Conservation (phyloP, 495 filamentous ascomycete genomes). For the Aspergillus sclerotiicarbonarius region DNA sequence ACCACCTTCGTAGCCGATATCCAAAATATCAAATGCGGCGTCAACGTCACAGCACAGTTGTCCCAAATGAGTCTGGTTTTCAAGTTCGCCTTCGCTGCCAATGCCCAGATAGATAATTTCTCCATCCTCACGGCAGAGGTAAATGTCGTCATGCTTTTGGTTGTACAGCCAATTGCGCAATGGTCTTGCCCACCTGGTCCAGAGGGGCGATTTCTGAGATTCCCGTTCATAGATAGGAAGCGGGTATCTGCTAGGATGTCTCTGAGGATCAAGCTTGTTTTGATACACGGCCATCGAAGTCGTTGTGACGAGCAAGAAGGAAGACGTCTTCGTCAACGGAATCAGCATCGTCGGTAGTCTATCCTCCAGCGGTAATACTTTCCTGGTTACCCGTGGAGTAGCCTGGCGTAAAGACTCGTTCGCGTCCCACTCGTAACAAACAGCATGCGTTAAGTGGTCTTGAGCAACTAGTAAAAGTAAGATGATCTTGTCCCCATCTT, state of each 20-base stretch:
- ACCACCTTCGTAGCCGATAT: constrained; percentile 52
- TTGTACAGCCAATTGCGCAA: constrained; percentile 58
- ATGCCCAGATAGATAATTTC: constrained; percentile 66
- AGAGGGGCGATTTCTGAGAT: constrained; percentile 35
- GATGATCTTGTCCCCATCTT: constrained; percentile 64
- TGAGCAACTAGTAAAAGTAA: constrained; percentile 69
- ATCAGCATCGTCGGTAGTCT: constrained; percentile 65
- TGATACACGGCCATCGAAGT: constrained; percentile 59
- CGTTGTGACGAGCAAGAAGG: constrained; percentile 63
- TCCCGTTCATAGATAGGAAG: constrained; percentile 30
- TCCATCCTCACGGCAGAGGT: constrained; percentile 78
- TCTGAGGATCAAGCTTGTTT: constrained; percentile 42
- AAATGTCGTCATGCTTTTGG: constrained; percentile 65
- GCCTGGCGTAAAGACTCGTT: constrained; percentile 31
- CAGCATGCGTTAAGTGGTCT: constrained; percentile 57
- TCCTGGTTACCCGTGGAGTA: constrained; percentile 43
- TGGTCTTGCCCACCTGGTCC: constrained; percentile 70
- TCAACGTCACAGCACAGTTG: constrained; percentile 46
- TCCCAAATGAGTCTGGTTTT: constrained; percentile 36
- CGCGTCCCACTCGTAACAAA: constrained; percentile 75
- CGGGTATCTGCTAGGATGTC: constrained; percentile 28
- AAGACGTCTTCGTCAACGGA: constrained; percentile 61
- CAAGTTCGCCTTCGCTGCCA: constrained; percentile 43
- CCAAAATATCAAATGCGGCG: constrained; percentile 44
- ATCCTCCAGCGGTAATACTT: constrained; percentile 56